Percentiles rank a stretch among this genome's conserved stretches.
phyloP scores from a whole-genome alignment of 2,329 filamentous ascomycete genomes.

The Aspergillus pseudotamarii region DNA sequence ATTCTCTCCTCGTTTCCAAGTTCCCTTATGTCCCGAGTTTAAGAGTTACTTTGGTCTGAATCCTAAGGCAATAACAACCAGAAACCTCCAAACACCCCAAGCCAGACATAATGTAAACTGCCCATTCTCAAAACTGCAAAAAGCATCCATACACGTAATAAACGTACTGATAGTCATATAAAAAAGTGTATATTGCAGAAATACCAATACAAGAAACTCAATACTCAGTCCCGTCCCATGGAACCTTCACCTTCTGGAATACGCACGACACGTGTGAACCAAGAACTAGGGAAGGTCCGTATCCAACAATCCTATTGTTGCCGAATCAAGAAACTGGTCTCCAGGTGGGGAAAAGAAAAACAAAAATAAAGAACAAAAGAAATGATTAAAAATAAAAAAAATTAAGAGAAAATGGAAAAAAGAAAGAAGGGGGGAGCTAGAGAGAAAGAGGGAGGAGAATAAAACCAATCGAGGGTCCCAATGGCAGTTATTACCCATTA shows the following conservation, averaged over 20 bases:
- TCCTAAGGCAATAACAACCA: too few species aligned
- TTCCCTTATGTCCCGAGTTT: too few species aligned
- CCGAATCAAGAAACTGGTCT: background rate
- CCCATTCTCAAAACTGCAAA: too few species aligned
- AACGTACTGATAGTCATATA: too few species aligned
- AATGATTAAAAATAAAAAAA: background rate
- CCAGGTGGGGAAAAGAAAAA: background rate
- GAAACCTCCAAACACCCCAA: too few species aligned
- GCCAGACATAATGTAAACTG: too few species aligned
- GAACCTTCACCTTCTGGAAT: constrained; percentile 1
- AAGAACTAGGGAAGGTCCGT: background rate
- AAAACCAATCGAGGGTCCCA: constrained; percentile 14
- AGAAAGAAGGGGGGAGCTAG: background rate
- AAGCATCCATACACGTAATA: too few species aligned
- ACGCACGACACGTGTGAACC: constrained; percentile 8
- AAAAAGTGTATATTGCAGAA: background rate
- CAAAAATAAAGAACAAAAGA: background rate
- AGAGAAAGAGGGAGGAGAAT: background rate
- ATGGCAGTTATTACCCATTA: constrained; percentile 10
- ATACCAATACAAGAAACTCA: background rate
- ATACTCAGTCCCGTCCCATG: background rate
- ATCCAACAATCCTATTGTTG: background rate
- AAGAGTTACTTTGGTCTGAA: too few species aligned
- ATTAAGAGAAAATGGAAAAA: too few species aligned
- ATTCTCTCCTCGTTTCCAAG: too few species aligned